Evolutionary conservation across 495 filamentous ascomycete genomes (phyloP), one percentile per base, ranked within the genome.

Genomic region (Penicillium nucicola): DNA sequence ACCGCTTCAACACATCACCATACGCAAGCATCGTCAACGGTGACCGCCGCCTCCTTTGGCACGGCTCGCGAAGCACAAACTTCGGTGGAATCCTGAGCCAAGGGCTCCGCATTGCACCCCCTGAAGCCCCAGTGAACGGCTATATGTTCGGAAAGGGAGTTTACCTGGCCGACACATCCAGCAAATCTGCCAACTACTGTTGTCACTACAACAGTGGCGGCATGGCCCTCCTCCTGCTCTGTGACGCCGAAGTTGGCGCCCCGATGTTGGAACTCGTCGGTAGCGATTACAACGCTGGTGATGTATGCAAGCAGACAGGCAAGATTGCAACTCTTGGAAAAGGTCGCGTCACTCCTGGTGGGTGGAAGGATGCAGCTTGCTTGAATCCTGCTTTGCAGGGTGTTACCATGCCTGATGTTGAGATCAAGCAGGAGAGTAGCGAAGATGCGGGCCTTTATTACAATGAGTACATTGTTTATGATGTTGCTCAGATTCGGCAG

Each of bases 101-200:
- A 62, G 90, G 90, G 32, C 75, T 96, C 7, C 87, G 88, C 9
- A 95, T 96, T 47, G 90, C 90, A 0, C 89, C 90, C 0, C 88
- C 89, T 0, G 87, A 92, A 64, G 88, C 88, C 0, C 90, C 88
- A 2, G 83, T 84, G 3, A 81, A 74, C 40, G 89, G 89, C 1
- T 90, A 92, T 67, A 84, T 82, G 75, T 95, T 93, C 55, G 90
- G 86, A 54, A 92, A 93, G 50, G 91, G 90, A n/a, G 83, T 95
- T 36, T 95, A 96, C 62, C 75, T 95, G 2, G 90, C 91, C 11
- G 91, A 96, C 59, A 87, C 88, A 68, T 85, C 81, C 53, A 80
- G 71, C 64, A 88, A 91, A 66, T 89, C 85, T 4, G 89, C 89
- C 17, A 81, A 83, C 52, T 96, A 95, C 70, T 93, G 89, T 64